Evolutionary conservation across 2,329 filamentous ascomycete genomes (phyloP), one percentile per base, ranked within the genome.

Genomic region (Setomelanomma holmii): DNA sequence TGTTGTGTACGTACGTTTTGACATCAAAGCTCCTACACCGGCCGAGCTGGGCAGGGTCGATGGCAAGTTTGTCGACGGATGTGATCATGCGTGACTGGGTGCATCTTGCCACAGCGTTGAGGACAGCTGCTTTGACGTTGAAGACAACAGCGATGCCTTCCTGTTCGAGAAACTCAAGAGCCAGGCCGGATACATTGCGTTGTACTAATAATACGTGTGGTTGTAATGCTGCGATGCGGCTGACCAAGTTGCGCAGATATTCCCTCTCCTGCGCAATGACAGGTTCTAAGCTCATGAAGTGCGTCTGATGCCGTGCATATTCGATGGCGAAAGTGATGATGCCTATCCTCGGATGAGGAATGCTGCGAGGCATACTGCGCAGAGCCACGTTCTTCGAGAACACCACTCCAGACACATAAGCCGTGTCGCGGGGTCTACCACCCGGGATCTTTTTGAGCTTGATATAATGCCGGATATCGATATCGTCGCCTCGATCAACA

Each of bases 261-360:
- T 99, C 95, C 61, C 90, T 89, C 76, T 99, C 96, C 73, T 99
- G 95, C 49, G 93, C 90, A 64, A 99, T 96, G 49, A 99, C 92
- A 34, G 93, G 93, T 65, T 98, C 92, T 43, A 99, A 79, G 66
- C 95, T 99, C 93, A 99, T 97, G 72, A 99, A 98, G 72, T 98
- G 93, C 58, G 91, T 85, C 68, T 93, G 88, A 63, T 97, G 92
- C 34, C 95, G 86, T 52, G 96, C 91, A 73, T 99, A 99, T 71
- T 99, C 95, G 51, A 99, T 91, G 0, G 95, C 88, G 68, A 99
- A 99, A 0, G 92, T 93, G 51, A 99, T 88, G 58, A 99, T 91
- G 42, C 96, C 83, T 55, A 99, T 95, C 24, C 91, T 87, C 3
- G 95, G 95, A 48, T 90, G 88, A 11, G 83, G 75, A 56, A 98